Base-by-base conservation (phyloP, 805 yeast species). In the Pichia ethanolica region DNA sequence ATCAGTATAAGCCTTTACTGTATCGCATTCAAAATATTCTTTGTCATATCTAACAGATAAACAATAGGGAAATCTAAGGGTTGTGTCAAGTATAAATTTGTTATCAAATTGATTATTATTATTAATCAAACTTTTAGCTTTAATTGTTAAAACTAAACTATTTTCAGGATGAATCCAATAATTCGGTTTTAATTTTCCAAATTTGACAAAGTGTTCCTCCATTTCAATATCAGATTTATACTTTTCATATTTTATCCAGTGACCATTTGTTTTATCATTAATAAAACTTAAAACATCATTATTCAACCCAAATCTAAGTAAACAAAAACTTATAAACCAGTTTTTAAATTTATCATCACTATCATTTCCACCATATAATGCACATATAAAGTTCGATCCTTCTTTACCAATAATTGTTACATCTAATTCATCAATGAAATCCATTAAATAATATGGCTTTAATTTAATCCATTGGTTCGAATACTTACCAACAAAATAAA, bases 391-490 rank as follows among this genome's bases (percentile, higher is more conserved):
- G 34, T 46, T 45, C 1, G 36, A n/a, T 2, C 49, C 51, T 3
- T 42, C 46, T 48, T 82, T 83, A 0, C 97, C 99, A 50, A 90
- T 81, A 0, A 91, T 77, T 3, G 82, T 71, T 44, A 89, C 63
- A 64, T 91, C 98, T 53, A 89, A 70, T 58, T 86, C 86, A 54
- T 89, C 96, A 9, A 96, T 96, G 64, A 86, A 85, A 51, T 84
- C 88, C 48, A 81, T 84, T 47, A 89, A 69, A 60, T 89, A 90
- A 56, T 90, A 97, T 0, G 98, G 98, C 63, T 91, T 91, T 2
- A 91, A 77, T 60, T 91, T 91, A 13, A 89, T 70, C 96, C 97
- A 91, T n/a, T 49, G 47, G 14, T 75, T 77, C 40, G 74, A 72
- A 45, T 89, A 68, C 35, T 74, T 75, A n/a, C 80, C 87, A 13